Base-by-base conservation (phyloP, 2,329 filamentous ascomycete species). In the Erysiphe pulchra region DNA sequence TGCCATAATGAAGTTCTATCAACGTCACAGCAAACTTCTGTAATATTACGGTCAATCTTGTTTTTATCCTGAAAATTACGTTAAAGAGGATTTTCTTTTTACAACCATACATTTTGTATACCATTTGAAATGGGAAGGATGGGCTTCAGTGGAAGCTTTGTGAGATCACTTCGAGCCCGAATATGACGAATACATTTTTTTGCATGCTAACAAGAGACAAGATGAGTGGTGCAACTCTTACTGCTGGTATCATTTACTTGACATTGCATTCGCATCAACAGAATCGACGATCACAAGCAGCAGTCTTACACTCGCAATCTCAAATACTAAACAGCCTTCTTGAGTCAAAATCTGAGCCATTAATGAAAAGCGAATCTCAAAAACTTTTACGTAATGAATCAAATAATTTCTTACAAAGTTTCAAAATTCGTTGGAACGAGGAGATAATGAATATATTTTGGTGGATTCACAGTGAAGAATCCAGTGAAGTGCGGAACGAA, bases 381-480 rank as follows among this genome's bases (percentile, higher is more conserved):
- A 30, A 30, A 2, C 59, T 65, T 36, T 65, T 67, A 42, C 63
- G 65, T 34, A 61, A 69, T 45, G 64, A 71, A 52, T 65, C 69
- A 50, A 66, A 68, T 28, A 66, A 67, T 42, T 63, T 80, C 44
- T 57, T 75, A 46, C 79, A 85, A 57, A 65, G 72, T 33, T 67
- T 77, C 54, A 87, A 87, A 64, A 77, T 81, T 55, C 66, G 72
- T 49, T 87, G 81, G 81, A 87, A 90, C 59, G 61, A 69, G 44
- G 80, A 87, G 60, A 61, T 87, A 33, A 70, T 78, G 58, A 66
- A 67, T 49, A 68, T 77, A 45, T 77, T 80, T 46, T 67, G 66
- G 48, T 77, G 73, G 68, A 70, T 73, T 47, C 73, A 84, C 61
- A 67, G 62, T 32, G 74, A 70, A 49, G 71, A 80, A 58, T 83